Conservation (phyloP, 2,329 filamentous ascomycete species). For the Colletotrichum nymphaeae region DNA sequence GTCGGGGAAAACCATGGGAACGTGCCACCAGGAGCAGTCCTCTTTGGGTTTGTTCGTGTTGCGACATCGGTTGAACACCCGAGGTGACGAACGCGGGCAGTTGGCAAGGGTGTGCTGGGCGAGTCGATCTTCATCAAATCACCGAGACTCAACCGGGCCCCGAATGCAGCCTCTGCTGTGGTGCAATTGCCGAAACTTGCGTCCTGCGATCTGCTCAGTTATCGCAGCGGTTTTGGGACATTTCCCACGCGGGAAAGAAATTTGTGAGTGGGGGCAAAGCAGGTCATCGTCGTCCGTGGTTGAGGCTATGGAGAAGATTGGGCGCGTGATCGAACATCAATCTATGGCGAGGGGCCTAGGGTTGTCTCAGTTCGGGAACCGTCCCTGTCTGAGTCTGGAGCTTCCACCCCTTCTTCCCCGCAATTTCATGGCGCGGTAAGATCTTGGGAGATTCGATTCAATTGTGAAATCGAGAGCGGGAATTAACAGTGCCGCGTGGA, state of each 20-base stretch:
- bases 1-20: neutral
- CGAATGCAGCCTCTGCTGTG: neutral
- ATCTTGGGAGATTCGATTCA: constrained; percentile 23
- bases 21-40: neutral
- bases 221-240: constrained; percentile 8
- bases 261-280: neutral
- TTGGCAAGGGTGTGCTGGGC: constrained; percentile 18
- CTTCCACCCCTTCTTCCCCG: constrained; percentile 34
- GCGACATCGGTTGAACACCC: constrained; percentile 32
- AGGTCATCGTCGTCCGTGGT: constrained; percentile 4
- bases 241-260: neutral
- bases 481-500: constrained; percentile 27
- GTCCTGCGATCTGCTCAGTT: neutral
- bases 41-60: constrained; percentile 8
- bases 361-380: constrained; percentile 33
- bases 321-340: constrained; percentile 5
- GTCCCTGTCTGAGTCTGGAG: constrained; percentile 18
- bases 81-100: neutral
- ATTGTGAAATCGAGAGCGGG: constrained; percentile 15
- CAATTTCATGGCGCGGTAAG: constrained; percentile 26
- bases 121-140: constrained; percentile 2
- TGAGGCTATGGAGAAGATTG: constrained; percentile 18
- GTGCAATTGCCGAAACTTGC: constrained; percentile 3
- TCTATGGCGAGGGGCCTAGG: constrained; percentile 18
- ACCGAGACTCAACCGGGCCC: neutral